Base-by-base conservation (phyloP, 2,329 filamentous ascomycete genomes). In the Neonectria faginata region DNA sequence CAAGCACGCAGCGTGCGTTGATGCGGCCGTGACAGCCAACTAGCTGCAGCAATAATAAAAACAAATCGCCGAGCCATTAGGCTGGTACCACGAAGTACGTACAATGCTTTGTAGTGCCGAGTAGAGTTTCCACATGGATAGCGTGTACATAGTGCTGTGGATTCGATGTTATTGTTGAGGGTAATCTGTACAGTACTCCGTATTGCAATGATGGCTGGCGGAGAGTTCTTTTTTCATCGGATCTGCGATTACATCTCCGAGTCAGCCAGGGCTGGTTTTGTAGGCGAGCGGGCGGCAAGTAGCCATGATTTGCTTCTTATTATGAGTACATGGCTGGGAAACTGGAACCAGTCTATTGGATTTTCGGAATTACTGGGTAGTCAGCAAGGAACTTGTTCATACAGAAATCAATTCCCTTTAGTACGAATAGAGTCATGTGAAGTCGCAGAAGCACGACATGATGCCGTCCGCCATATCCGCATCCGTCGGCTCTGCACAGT, bases 381-480 rank as follows among this genome's bases (percentile, higher is more conserved):
- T 39, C 36, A 8, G 14, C 1, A 1, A 8, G 36, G 25, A 25
- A 5, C 5, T 25, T 16, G 6, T 36, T 6, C 5, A 6, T 36
- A 14, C 33, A 36, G 33, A 16, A 6, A 14, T 36, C 14, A 16
- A 29, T 10, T 10, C 9, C 7, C 29, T 29, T 29, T 29, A 1
- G 10, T 29, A 10, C 9, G 54, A 56, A 62, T 57, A 60, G 65
- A 55, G 61, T 54, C 62, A 57, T 72, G 60, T n/a, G 14, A 39
- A 62, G 62, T 61, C 60, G 70, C 65, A 64, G 45, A 70, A 70
- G 70, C 71, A 72, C 71, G 67, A 72, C 71, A 73, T 73, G 64
- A 57, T 70, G 69, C 60, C 68, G 69, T 68, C 66, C 65, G 53
- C 67, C 66, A 65, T 64, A 69, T 48, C 25, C 25, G 14, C 20